Evolutionary conservation across 169 alveolate species (phyloP).

Genomic region (Plasmodium sp.): DNA sequence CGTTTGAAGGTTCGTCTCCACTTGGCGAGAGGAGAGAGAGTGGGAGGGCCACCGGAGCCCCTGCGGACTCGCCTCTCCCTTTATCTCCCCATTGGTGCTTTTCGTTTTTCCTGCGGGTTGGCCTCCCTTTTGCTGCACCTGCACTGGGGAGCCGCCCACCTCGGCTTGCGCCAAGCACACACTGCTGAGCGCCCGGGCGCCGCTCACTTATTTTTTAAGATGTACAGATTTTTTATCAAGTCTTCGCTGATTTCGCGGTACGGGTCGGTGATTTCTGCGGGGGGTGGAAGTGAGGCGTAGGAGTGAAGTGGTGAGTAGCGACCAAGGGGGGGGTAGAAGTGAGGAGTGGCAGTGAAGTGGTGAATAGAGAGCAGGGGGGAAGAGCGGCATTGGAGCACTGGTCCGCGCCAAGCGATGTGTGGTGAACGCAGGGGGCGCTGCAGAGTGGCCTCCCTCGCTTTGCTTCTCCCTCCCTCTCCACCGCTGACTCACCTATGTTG

Average conservation of each 20-base stretch:
- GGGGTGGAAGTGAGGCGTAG: not conserved
- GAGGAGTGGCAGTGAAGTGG: not conserved
- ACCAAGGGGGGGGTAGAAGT: no score
- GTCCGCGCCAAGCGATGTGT: not conserved
- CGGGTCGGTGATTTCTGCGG: slow-evolving; percentile 44
- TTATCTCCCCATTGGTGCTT: not conserved
- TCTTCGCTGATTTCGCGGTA: slow-evolving; percentile 48
- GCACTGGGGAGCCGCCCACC: not conserved
- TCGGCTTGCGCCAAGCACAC: not conserved
- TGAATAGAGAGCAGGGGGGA: not conserved
- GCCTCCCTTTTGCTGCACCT: not conserved
- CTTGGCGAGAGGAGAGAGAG: not conserved
- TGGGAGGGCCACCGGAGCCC: not conserved
- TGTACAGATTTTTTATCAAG: slow-evolving; percentile 44
- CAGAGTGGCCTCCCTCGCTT: not conserved
- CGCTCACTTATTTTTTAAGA: slow-evolving; percentile 21
- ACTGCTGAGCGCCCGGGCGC: not conserved
- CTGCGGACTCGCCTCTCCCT: not conserved
- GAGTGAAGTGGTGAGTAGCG: not conserved
- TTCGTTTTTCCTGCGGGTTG: not conserved
- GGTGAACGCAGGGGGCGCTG: not conserved
- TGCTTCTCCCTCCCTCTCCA: not conserved
- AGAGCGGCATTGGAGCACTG: not conserved
- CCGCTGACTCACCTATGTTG: not conserved
- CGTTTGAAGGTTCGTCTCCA: not conserved